phyloP scores from a whole-genome alignment of 1,139 yeast species.

The Geotrichum siamense region DNA sequence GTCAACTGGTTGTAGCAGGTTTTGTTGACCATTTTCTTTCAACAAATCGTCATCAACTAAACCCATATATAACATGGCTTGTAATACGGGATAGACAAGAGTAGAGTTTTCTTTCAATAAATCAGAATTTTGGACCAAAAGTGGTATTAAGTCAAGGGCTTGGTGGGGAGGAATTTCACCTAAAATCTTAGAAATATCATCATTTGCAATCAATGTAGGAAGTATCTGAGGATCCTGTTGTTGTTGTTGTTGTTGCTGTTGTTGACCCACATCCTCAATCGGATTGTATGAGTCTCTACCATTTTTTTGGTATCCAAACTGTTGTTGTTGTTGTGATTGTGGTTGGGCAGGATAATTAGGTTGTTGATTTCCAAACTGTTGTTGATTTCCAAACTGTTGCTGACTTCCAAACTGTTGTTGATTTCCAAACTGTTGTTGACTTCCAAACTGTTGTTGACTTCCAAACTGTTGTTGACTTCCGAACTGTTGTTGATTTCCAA shows the following conservation, averaged over 20 bases:
- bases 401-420: constrained; percentile 19
- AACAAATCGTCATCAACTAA: constrained; percentile 36
- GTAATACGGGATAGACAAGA: constrained; percentile 73
- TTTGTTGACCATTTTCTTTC: constrained; percentile 1
- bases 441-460: neutral
- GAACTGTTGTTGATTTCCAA: neutral
- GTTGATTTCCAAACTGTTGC: neutral
- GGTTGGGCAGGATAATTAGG: too few species aligned
- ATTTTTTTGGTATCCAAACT: constrained; percentile 14
- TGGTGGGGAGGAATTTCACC: constrained; percentile 52
- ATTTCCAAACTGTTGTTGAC: constrained; percentile 12
- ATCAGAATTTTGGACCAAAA: constrained; percentile 56
- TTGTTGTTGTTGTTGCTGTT: neutral
- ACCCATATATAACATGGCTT: constrained; percentile 57
- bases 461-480: constrained; percentile 1
- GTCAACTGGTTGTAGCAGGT: neutral
- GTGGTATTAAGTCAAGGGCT: constrained; percentile 49
- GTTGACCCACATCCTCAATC: too few species aligned
- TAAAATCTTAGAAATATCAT: constrained; percentile 53
- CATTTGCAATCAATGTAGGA: constrained; percentile 49
- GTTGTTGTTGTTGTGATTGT: constrained; percentile 9
- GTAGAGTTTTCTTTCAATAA: constrained; percentile 70
- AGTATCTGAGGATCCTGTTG: constrained; percentile 29
- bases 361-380: neutral
- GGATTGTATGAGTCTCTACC: neutral